Percentiles rank a stretch among this genome's conserved stretches.
Conservation (phyloP, 495 filamentous ascomycete species). For the Penicillium pulvis region DNA sequence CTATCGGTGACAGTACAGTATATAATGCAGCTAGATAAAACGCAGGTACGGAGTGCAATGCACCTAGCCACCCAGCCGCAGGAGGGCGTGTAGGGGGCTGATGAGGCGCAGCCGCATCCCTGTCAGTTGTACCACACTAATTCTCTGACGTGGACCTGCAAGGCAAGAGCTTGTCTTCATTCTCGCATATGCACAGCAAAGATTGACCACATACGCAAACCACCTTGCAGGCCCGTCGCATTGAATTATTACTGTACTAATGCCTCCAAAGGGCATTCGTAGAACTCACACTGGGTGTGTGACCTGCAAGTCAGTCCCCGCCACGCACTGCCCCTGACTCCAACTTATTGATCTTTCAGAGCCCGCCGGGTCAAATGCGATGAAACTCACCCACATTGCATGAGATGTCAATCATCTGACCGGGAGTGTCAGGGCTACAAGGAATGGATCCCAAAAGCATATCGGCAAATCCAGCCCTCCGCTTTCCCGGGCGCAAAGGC, state of each 20-base stretch:
- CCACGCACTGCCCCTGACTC: background rate
- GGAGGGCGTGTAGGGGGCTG: no score
- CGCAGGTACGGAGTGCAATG: no score
- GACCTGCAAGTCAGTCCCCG: constrained; percentile 9
- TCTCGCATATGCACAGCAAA: no score
- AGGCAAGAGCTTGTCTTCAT: no score
- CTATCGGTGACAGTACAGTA: no score
- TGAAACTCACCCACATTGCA: constrained; percentile 17
- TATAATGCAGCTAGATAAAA: no score
- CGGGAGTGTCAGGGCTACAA: constrained; percentile 50
- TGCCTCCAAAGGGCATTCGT: constrained; percentile 2
- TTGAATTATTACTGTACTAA: background rate
- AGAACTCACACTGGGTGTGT: constrained; percentile 7
- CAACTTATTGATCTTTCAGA: background rate
- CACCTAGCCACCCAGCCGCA: no score
- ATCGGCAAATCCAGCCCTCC: constrained; percentile 4
- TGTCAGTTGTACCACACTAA: no score
- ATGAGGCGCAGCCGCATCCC: no score
- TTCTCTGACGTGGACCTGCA: no score
- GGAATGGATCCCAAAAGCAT: background rate
- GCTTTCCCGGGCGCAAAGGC: constrained; percentile 2
- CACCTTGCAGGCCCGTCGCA: no score
- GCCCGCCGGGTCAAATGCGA: constrained; percentile 21
- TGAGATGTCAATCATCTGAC: constrained; percentile 33
- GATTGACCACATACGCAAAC: no score